Evolutionary conservation across 2,329 filamentous ascomycete species (phyloP).

Genomic region (Pyrenophora seminiperda): DNA sequence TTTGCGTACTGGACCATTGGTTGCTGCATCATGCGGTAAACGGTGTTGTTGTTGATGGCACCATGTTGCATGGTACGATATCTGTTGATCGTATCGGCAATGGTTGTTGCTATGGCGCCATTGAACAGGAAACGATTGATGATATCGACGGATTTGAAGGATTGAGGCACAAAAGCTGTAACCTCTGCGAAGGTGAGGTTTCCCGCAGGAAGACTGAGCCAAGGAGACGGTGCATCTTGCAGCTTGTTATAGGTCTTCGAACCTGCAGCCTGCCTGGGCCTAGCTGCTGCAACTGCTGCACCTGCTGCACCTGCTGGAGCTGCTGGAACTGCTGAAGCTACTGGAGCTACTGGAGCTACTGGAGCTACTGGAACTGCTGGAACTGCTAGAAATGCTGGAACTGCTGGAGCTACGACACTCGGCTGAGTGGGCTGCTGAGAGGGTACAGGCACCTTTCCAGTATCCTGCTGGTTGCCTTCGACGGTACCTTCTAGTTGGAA

Average conservation of each 20-base stretch:
- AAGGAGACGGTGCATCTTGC: conserved; percentile 20
- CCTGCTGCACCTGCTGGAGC: not conserved
- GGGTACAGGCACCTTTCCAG: not conserved
- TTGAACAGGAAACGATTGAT: conserved; percentile 33
- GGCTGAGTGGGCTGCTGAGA: not conserved
- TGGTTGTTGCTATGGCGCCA: conserved; percentile 13
- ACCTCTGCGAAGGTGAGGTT: conserved; percentile 36
- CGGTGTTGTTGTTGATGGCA: conserved; percentile 14
- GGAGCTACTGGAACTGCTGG: too few relatives aligned
- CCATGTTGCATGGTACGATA: conserved; percentile 21
- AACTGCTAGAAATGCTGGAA: too few relatives aligned
- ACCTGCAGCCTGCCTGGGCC: not conserved
- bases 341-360: too few relatives aligned
- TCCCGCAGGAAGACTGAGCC: conserved; percentile 24
- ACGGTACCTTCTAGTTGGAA: conserved; percentile 4
- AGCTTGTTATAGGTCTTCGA: conserved; percentile 19
- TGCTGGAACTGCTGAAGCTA: too few relatives aligned
- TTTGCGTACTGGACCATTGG: conserved; percentile 19
- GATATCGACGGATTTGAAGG: conserved; percentile 30
- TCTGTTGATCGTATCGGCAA: conserved; percentile 25
- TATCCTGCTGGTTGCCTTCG: not conserved
- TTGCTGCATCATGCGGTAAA: conserved; percentile 26
- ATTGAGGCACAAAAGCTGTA: conserved; percentile 30
- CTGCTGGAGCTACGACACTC: too few relatives aligned
- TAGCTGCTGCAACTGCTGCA: not conserved